Evolutionary conservation across 1,284 basidiomycete genomes (phyloP), one percentile per base, ranked within the genome.

Genomic region (Tylopilus sp.): DNA sequence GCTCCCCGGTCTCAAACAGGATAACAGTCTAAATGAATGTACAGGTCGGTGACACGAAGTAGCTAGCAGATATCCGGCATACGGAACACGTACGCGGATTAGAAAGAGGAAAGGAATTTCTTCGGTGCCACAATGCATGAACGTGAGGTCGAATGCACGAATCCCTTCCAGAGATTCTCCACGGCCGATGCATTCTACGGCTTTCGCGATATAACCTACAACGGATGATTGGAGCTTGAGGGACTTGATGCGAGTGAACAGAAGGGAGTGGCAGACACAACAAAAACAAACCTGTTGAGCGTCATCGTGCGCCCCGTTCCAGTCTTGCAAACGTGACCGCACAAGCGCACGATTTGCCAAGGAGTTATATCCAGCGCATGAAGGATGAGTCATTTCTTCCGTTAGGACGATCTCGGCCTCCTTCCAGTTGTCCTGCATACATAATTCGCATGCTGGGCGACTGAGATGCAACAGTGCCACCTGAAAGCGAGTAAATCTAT

Each of bases 31-130:
- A 28, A 31, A 33, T 21, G 5, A 40, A 34, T 5, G 2, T 19
- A 16, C 9, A 12, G 19, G 23, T 40, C 4, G 50, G 30, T 10
- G 6, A 2, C 16, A 5, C 1, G 2, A 10, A n/a, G 23, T 19
- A 23, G n/a, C 31, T 7, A 3, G 23, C 6, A 36, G n/a, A n/a
- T 23, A 23, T 3, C 6, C 21, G 6, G 21, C 21, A 23, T 8
- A 25, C 15, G 23, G 13, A 23, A 37, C 15, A 49, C 52, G 3
- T 33, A 54, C 53, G 6, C 53, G 46, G n/a, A 54, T 39, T 1
- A 54, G 40, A 19, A 49, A 45, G 29, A 54, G 26, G 25, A 54
- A 54, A 2, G 40, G 16, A 2, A 31, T 46, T 28, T 54, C 53
- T 23, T 46, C 52, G 6, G 26, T 23, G 4, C 29, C 26, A 15